These are phyloP conservation scores for Endogone sp. DNA, from an alignment of 192 early-diverging fungal genomes.

Conservation along the genomic window DNA sequence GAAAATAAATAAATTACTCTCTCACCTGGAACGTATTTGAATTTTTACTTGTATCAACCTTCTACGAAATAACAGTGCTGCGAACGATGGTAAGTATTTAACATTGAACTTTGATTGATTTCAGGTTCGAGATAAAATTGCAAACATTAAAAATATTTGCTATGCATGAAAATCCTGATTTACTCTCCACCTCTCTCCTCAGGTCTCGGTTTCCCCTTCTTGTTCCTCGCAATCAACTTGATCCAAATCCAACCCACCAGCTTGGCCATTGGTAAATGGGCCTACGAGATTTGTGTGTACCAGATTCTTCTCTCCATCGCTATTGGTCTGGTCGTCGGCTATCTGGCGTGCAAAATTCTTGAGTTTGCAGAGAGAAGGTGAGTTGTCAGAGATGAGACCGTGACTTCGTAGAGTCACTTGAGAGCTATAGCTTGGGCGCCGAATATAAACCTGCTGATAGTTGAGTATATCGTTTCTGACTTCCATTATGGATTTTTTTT, in stretches of 20 bases:
- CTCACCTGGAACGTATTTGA: too few species aligned
- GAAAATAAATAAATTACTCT: too few species aligned
- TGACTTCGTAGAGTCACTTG: too few species aligned
- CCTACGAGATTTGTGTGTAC: slow-evolving; percentile 65
- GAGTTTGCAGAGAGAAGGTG: slow-evolving; percentile 56
- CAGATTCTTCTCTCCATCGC: slow-evolving; percentile 67
- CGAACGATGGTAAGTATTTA: slow-evolving; percentile 68
- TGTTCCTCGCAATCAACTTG: slow-evolving; percentile 71
- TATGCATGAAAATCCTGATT: neutral
- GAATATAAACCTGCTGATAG: too few species aligned
- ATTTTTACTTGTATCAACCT: neutral
- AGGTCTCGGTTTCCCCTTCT: slow-evolving; percentile 71
- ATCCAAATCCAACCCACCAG: slow-evolving; percentile 45
- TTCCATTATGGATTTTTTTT: too few species aligned
- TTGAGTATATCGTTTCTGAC: too few species aligned
- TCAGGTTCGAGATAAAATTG: too few species aligned
- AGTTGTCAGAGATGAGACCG: slow-evolving; percentile 5
- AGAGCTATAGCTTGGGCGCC: too few species aligned
- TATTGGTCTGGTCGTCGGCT: slow-evolving; percentile 72
- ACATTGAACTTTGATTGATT: too few species aligned
- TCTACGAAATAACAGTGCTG: slow-evolving; percentile 41
- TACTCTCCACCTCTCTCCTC: neutral
- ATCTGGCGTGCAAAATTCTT: slow-evolving; percentile 57
- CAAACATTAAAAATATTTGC: neutral
- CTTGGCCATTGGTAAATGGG: slow-evolving; percentile 68